Base-by-base conservation (phyloP, 1,284 basidiomycete genomes). In the Ustilago bromivora region DNA sequence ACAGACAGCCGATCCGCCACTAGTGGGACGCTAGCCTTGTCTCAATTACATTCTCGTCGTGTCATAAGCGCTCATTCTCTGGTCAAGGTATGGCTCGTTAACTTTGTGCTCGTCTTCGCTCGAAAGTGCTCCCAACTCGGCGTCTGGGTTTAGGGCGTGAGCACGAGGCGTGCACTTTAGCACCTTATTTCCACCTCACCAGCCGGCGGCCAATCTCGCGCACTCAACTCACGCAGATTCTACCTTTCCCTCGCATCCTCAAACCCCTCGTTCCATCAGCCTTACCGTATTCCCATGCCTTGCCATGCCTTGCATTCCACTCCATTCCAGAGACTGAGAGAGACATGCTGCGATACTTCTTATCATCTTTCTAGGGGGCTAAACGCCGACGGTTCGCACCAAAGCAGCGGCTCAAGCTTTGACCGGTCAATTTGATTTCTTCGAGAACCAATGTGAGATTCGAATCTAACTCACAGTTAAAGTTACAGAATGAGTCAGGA, bases 181-280 rank as follows among this genome's bases (percentile, higher is more conserved):
- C 41, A 32, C 34, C 23, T 13, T 19, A 35, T 32, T 23, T 23
- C 9, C 28, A 32, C 47, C 7, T 12, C 34, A 19, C 23, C 23
- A 12, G n/a, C 53, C 53, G 61, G 46, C 53, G 61, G 61, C 61
- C 53, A 63, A 63, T 63, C 34, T 49, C 54, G 8, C 61, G 61
- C 46, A 63, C 52, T 34, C n/a, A 35, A 17, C n/a, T 38, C 57
- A 12, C 36, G n/a, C 35, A 34, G 31, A 17, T 38, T 28, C n/a
- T 10, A 57, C 41, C 15, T 15, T 23, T 28, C 40, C 41, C 38
- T 34, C 13, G 19, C 15, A n/a, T 36, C 34, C 43, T 23, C 31
- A 4, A 28, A 43, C 34, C 57, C 46, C 46, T 59, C 57, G 4
- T 15, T 58, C 31, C 43, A 46, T 31, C 17, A 31, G 19, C 28